These are phyloP conservation scores for Penicillium longicatenatum DNA, from an alignment of 495 filamentous ascomycete species.

Conservation along the genomic window DNA sequence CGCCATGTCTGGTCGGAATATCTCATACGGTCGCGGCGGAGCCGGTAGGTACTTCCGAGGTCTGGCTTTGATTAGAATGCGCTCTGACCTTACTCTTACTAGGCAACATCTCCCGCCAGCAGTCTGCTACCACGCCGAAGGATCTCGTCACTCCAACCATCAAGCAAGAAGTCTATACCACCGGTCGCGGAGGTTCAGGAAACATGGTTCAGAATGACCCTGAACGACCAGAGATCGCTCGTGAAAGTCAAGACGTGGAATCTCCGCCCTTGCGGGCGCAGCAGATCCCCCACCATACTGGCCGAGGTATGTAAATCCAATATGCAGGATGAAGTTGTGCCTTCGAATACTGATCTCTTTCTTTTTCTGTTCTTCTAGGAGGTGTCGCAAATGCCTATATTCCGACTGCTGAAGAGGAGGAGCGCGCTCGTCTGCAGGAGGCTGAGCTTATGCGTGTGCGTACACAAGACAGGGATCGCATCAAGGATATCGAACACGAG, in stretches of 20 bases:
- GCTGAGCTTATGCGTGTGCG: constrained; percentile 40
- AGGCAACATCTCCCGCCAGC: constrained; percentile 73
- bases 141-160: constrained; percentile 81
- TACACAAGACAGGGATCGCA: constrained; percentile 40
- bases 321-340: background rate
- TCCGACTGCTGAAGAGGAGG: constrained; percentile 42
- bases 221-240: constrained; percentile 63
- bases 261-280: constrained; percentile 51
- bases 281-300: constrained; percentile 45
- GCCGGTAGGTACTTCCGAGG: constrained; percentile 41
- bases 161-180: constrained; percentile 80
- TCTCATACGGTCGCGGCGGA: constrained; percentile 58
- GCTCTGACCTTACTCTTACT: background rate
- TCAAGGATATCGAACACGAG: constrained; percentile 36
- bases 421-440: constrained; percentile 32
- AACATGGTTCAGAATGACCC: constrained; percentile 78
- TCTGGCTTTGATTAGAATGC: background rate
- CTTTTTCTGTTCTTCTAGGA: constrained; percentile 25
- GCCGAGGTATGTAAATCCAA: constrained; percentile 41
- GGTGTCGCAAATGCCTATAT: constrained; percentile 49
- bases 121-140: constrained; percentile 50
- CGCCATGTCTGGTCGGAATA: constrained; percentile 32
- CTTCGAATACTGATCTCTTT: background rate
- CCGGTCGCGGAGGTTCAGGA: constrained; percentile 70
- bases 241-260: constrained; percentile 79